Percentiles rank a stretch among this genome's conserved stretches.
Conservation (phyloP, 2,329 filamentous ascomycete species). For the Phialophora chinensis region DNA sequence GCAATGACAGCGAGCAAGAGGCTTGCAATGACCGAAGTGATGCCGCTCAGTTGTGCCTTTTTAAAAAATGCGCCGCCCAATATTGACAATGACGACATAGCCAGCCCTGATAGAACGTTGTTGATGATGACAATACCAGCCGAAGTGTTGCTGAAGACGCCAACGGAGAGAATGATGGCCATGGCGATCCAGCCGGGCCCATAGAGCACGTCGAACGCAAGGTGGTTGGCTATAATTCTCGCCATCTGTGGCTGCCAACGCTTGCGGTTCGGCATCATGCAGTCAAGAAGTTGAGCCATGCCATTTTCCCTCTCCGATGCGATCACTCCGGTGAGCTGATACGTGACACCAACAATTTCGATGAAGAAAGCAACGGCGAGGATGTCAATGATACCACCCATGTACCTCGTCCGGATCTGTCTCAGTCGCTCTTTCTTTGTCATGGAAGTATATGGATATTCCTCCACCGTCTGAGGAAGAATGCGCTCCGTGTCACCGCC, state of each 20-base stretch:
- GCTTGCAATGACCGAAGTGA: slow-evolving; percentile 73
- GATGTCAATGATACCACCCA: slow-evolving; percentile 74
- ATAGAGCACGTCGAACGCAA: slow-evolving; percentile 81
- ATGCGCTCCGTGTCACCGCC: slow-evolving; percentile 52
- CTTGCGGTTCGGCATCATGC: slow-evolving; percentile 81
- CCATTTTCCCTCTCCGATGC: slow-evolving; percentile 84
- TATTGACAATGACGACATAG: slow-evolving; percentile 79
- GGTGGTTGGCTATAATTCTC: slow-evolving; percentile 77
- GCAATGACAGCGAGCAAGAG: slow-evolving; percentile 81
- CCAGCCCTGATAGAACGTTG: slow-evolving; percentile 76
- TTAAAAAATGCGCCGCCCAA: slow-evolving; percentile 83
- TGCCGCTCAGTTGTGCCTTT: slow-evolving; percentile 85
- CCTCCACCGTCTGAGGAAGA: slow-evolving; percentile 55
- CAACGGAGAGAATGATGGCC: slow-evolving; percentile 66
- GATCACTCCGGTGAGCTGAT: slow-evolving; percentile 85
- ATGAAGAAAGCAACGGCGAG: slow-evolving; percentile 80
- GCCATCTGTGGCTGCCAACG: slow-evolving; percentile 79
- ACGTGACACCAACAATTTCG: slow-evolving; percentile 79
- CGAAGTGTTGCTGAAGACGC: slow-evolving; percentile 70
- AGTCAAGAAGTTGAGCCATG: slow-evolving; percentile 86
- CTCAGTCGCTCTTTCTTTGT: slow-evolving; percentile 71
- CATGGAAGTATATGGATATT: slow-evolving; percentile 78
- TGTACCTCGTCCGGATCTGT: slow-evolving; percentile 71
- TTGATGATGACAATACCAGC: slow-evolving; percentile 72
- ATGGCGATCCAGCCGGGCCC: slow-evolving; percentile 82